Evolutionary conservation across 75 land plant genomes (phyloP).

Genomic region (Sequoiadendron giganteum): DNA sequence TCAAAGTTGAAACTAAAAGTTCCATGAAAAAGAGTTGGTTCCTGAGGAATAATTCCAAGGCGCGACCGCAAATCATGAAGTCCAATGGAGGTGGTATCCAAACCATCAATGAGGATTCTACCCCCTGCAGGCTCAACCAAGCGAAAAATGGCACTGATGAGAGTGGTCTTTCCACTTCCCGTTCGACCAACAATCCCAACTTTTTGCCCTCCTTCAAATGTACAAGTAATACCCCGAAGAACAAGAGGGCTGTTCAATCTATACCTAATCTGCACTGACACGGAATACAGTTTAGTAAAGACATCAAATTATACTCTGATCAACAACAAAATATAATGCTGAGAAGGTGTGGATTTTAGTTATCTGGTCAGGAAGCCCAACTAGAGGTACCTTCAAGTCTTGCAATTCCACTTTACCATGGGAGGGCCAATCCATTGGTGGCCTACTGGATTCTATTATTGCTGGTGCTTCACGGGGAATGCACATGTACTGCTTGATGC

Average conservation of each 20-base stretch:
- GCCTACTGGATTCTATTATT: constrained; percentile 23
- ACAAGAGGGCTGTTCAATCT: constrained; percentile 53
- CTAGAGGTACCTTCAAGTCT: constrained; percentile 30
- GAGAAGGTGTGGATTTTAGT: not conserved
- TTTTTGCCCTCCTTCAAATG: constrained; percentile 57
- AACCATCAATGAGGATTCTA: constrained; percentile 40
- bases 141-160: constrained; percentile 52
- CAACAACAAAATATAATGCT: not conserved
- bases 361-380: not conserved
- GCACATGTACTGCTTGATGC: constrained; percentile 49
- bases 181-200: constrained; percentile 54
- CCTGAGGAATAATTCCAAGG: constrained; percentile 59
- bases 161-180: constrained; percentile 62
- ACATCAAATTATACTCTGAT: not conserved
- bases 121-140: constrained; percentile 56
- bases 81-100: constrained; percentile 42
- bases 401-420: constrained; percentile 42
- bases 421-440: constrained; percentile 43
- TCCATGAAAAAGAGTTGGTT: constrained; percentile 48
- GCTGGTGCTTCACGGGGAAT: constrained; percentile 38
- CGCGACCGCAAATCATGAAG: constrained; percentile 47
- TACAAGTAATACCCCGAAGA: constrained; percentile 68
- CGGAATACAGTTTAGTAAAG: not conserved
- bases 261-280: constrained; percentile 54
- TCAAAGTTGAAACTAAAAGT: constrained; percentile 46